These are phyloP conservation scores for Prinsepia uniflora DNA, from an alignment of 306 rosid genomes.

Conservation along the genomic window DNA sequence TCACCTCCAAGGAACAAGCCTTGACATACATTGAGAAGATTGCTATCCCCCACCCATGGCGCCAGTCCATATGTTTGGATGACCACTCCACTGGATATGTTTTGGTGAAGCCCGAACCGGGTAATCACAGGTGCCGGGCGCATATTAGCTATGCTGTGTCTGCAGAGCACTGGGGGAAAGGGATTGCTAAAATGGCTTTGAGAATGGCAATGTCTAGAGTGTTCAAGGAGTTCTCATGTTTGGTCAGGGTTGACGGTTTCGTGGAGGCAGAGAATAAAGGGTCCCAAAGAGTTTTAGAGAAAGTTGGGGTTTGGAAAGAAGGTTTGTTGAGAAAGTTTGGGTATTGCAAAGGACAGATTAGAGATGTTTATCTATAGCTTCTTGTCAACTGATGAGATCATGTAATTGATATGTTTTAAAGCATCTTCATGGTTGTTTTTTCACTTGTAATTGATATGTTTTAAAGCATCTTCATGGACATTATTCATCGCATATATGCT, in stretches of 20 bases:
- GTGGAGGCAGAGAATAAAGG: too few relatives aligned
- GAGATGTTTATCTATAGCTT: slow-evolving; percentile 33
- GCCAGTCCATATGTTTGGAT: slow-evolving; percentile 37
- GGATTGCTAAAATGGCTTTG: slow-evolving; percentile 26
- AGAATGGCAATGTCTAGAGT: too few relatives aligned
- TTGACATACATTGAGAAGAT: slow-evolving; percentile 32
- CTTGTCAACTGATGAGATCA: slow-evolving; percentile 22
- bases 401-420: not conserved
- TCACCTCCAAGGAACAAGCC: slow-evolving; percentile 40
- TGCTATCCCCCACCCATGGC: slow-evolving; percentile 53
- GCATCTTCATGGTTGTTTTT: too few relatives aligned
- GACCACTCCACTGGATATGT: slow-evolving; percentile 32
- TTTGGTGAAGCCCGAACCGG: slow-evolving; percentile 28
- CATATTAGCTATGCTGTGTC: slow-evolving; percentile 43
- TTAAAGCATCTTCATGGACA: too few relatives aligned
- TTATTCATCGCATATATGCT: too few relatives aligned
- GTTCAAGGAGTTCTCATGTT: too few relatives aligned
- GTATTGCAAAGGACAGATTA: slow-evolving; percentile 43
- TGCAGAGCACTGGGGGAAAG: slow-evolving; percentile 47
- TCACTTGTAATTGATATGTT: too few relatives aligned
- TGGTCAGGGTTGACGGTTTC: too few relatives aligned
- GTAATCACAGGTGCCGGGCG: slow-evolving; percentile 34
- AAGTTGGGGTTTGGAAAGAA: slow-evolving; percentile 50
- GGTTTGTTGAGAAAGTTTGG: slow-evolving; percentile 47
- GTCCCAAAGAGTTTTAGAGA: slow-evolving; percentile 49